Evolutionary conservation across 257 asterid species (phyloP).

Genomic region (Lantana camara): DNA sequence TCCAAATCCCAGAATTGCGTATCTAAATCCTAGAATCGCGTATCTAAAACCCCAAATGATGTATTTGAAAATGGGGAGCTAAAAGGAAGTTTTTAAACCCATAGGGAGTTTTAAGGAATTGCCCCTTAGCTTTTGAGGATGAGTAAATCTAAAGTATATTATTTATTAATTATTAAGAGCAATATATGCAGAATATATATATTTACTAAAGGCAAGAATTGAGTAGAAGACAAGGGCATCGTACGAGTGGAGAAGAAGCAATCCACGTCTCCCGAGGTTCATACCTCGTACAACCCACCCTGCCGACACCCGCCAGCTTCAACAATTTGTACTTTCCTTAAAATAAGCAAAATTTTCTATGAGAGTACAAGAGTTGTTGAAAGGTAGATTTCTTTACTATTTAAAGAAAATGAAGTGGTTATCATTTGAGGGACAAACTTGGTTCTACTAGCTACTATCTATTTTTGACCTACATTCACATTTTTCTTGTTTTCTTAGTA

Average conservation of each 20-base stretch:
- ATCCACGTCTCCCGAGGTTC: constrained; percentile 52
- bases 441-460: too few species aligned
- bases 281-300: constrained; percentile 51
- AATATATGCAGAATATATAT: not conserved
- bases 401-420: not conserved
- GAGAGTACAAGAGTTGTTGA: not conserved
- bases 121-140: too few species aligned
- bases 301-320: constrained; percentile 46
- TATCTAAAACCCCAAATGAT: too few species aligned
- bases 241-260: constrained; percentile 37
- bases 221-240: constrained; percentile 29
- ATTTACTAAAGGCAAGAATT: constrained; percentile 30
- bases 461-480: too few species aligned
- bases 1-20: too few species aligned
- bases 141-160: too few species aligned
- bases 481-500: too few species aligned
- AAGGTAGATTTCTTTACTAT: constrained; percentile 11
- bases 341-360: constrained; percentile 7
- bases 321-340: constrained; percentile 32
- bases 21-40: too few species aligned
- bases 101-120: too few species aligned
- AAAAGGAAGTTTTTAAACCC: too few species aligned
- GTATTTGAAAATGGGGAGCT: too few species aligned
- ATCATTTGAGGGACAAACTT: too few species aligned
- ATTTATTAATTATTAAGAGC: not conserved